Base-by-base conservation (phyloP, 495 filamentous ascomycete species). In the Aspergillus kassunensis region DNA sequence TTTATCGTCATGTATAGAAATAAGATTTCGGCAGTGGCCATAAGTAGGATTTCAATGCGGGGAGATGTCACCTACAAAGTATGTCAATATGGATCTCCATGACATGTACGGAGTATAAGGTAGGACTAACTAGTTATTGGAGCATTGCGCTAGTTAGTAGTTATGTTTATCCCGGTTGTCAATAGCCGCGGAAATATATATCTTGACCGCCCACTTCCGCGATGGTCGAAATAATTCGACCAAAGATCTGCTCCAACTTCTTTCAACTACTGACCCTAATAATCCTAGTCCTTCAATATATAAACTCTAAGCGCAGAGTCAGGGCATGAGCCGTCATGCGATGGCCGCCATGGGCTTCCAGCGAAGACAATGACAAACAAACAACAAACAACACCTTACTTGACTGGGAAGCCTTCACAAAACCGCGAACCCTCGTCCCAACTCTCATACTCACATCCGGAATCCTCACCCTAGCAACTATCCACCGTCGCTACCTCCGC, bases 361-460 rank as follows among this genome's bases (percentile, higher is more conserved):
- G 67, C 39, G 61, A 71, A 42, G 53, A 59, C 40, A 31, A 24
- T 46, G 61, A 78, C 24, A 49, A 61, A 60, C 60, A 64, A 66
- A 58, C 44, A 62, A 35, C 44, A 62, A 59, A 27, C 33, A 44
- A 35, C 44, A 47, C 11, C 33, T 46, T 44, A 13, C 33, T 72
- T 36, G 77, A 88, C 64, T 91, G 87, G 84, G 56, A 71, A 12
- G 82, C 85, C 49, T 90, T 87, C 67, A 77, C 75, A 45, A 79
- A 85, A 53, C 78, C 83, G 0, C 69, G 81, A 47, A 87, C 81
- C 44, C 69, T 91, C 57, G 60, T 89, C 16, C 79, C 41, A 45
- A 88, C 81, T 44, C 68, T 91, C 55, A 61, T 89, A 16, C 79
- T 43, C 6, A 43, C 87, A 5, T 84, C 85, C 1, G 49, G 84